Conservation (phyloP, 2,329 filamentous ascomycete genomes). For the Alternaria conjuncta region DNA sequence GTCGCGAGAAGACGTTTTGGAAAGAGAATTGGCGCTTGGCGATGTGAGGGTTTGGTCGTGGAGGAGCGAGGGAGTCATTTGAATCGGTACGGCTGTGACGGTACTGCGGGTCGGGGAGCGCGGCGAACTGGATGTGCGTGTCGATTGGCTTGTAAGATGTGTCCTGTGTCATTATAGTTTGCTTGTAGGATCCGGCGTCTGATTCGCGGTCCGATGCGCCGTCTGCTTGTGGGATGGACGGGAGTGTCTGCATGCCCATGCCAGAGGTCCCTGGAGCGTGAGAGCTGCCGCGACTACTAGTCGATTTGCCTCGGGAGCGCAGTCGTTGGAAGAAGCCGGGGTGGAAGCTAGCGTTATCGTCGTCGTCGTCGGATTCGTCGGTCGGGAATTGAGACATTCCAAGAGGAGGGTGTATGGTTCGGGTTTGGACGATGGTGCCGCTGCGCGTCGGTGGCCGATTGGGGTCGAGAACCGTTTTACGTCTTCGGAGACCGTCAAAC, state of each 20-base stretch:
- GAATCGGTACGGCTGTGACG: slow-evolving; percentile 50
- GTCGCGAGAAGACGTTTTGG: slow-evolving; percentile 77
- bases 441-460: slow-evolving; percentile 41
- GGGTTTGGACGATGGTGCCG: slow-evolving; percentile 53
- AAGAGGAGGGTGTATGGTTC: slow-evolving; percentile 73
- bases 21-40: slow-evolving; percentile 86
- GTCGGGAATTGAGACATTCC: slow-evolving; percentile 87
- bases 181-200: slow-evolving; percentile 56
- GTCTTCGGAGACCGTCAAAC: slow-evolving; percentile 87
- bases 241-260: slow-evolving; percentile 33
- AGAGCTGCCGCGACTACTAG: slow-evolving; percentile 29
- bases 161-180: slow-evolving; percentile 55
- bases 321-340: slow-evolving; percentile 56
- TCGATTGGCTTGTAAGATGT: slow-evolving; percentile 54
- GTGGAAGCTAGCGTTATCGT: slow-evolving; percentile 46
- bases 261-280: slow-evolving; percentile 16
- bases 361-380: slow-evolving; percentile 58
- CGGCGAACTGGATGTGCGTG: slow-evolving; percentile 53
- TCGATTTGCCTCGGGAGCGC: slow-evolving; percentile 45
- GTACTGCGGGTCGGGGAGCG: slow-evolving; percentile 39
- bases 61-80: slow-evolving; percentile 58
- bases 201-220: slow-evolving; percentile 33
- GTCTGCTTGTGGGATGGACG: slow-evolving; percentile 27
- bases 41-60: slow-evolving; percentile 63
- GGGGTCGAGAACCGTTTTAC: slow-evolving; percentile 64